Percentiles rank a stretch among this genome's conserved stretches.
Evolutionary conservation across 441 rosid species (phyloP).

Genomic region (Euphorbia neoarborescens): DNA sequence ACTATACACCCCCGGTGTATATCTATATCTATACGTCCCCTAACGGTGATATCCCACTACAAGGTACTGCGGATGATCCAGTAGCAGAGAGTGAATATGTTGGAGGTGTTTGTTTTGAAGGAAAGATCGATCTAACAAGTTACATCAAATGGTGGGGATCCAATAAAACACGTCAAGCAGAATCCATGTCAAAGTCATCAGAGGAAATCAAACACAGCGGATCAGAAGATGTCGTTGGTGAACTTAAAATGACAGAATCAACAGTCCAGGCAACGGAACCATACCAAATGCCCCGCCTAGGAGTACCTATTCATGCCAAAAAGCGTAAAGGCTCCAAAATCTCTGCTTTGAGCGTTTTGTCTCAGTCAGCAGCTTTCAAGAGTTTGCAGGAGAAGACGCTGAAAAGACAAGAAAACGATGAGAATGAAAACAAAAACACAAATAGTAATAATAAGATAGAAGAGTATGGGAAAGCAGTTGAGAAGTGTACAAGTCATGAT

Average conservation of each 20-base stretch:
- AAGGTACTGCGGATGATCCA: constrained; percentile 63
- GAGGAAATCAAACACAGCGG: constrained; percentile 50
- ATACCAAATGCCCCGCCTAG: constrained; percentile 74
- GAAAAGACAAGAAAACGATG: constrained; percentile 57
- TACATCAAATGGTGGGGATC: constrained; percentile 89
- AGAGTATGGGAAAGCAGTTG: constrained; percentile 71
- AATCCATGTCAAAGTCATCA: constrained; percentile 51
- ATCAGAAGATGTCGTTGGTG: constrained; percentile 57
- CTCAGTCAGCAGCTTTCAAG: constrained; percentile 74
- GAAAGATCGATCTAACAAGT: constrained; percentile 76
- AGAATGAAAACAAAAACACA: constrained; percentile 66
- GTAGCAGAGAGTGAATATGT: constrained; percentile 59
- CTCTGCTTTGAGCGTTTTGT: constrained; percentile 72
- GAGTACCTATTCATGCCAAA: constrained; percentile 39
- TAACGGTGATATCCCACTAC: constrained; percentile 21
- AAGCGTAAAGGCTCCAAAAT: constrained; percentile 40
- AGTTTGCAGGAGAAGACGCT: constrained; percentile 66
- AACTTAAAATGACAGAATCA: constrained; percentile 66
- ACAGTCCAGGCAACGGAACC: constrained; percentile 62
- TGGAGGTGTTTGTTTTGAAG: constrained; percentile 64
- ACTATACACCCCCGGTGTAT: too few species aligned
- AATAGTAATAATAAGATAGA: constrained; percentile 65
- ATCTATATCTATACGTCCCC: constrained; percentile 3
- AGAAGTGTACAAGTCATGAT: constrained; percentile 51
- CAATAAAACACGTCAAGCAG: constrained; percentile 60